Evolutionary conservation across 345 rosid species (phyloP).

Genomic region (Raphanus sativus): DNA sequence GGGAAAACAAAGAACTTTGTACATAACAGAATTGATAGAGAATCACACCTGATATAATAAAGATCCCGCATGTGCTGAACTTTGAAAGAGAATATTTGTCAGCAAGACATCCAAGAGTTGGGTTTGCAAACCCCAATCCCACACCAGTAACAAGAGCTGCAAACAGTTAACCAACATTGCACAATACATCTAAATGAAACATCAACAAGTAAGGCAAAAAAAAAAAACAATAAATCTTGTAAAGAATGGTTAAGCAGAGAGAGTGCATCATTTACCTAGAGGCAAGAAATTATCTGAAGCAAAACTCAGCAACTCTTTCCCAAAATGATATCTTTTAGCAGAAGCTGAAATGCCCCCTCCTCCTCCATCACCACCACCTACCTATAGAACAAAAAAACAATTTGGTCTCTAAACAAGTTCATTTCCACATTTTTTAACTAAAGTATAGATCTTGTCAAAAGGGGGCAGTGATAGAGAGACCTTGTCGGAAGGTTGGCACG

Average conservation of each 20-base stretch:
- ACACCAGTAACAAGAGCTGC: conserved; percentile 88
- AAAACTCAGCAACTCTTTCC: conserved; percentile 50
- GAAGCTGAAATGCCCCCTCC: conserved; percentile 34
- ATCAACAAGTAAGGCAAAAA: neutral
- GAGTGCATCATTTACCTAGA: conserved; percentile 43
- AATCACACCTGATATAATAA: conserved; percentile 67
- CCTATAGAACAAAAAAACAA: conserved; percentile 38
- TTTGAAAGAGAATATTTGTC: conserved; percentile 70
- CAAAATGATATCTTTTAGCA: conserved; percentile 37
- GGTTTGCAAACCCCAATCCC: conserved; percentile 76
- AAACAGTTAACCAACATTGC: conserved; percentile 15
- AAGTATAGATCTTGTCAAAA: neutral
- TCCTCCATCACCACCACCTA: conserved; percentile 14
- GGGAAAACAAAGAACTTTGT: neutral
- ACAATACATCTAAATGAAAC: neutral
- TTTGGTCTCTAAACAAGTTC: neutral
- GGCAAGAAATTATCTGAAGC: conserved; percentile 76
- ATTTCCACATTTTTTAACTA: too few species aligned
- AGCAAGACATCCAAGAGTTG: conserved; percentile 81
- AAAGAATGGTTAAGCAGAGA: neutral
- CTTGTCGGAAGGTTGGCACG: conserved; percentile 47
- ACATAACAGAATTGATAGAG: conserved; percentile 5
- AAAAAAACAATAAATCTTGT: too few species aligned
- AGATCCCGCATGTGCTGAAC: conserved; percentile 73
- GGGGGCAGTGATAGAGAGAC: conserved; percentile 25